These are phyloP conservation scores for Arctostaphylos glauca DNA, from an alignment of 148 eudicot species.

Conservation along the genomic window DNA sequence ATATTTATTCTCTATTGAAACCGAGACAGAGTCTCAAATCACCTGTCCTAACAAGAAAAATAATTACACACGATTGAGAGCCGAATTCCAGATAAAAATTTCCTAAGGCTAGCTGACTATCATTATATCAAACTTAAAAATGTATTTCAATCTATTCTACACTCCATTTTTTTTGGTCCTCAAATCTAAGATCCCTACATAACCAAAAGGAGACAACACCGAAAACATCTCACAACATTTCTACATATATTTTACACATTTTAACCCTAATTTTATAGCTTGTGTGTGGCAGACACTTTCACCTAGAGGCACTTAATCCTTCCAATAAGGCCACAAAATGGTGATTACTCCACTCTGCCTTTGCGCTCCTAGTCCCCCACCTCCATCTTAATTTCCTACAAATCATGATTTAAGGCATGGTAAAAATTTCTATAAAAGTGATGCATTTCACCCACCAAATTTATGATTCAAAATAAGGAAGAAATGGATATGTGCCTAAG, in stretches of 20 bases:
- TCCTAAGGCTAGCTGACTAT: no score
- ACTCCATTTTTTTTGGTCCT: no score
- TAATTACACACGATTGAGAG: no score
- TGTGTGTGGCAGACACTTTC: not conserved
- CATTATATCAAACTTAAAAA: no score
- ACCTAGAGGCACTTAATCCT: not conserved
- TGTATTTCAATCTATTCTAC: no score
- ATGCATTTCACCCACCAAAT: not conserved
- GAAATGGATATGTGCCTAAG: not conserved
- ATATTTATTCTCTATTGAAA: no score
- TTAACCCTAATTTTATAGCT: not conserved
- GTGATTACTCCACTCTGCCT: slow-evolving; percentile 12
- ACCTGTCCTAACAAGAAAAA: no score
- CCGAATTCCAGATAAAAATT: no score
- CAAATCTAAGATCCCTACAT: no score
- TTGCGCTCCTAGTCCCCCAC: not conserved
- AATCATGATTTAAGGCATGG: not conserved
- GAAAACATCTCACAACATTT: no score
- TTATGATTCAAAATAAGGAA: not conserved
- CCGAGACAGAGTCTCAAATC: no score
- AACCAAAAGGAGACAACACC: no score
- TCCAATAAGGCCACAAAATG: not conserved
- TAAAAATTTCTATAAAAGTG: not conserved
- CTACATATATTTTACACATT: not conserved
- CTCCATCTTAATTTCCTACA: not conserved